Base-by-base conservation (phyloP, 2,329 filamentous ascomycete genomes). In the Didymella segeticola region DNA sequence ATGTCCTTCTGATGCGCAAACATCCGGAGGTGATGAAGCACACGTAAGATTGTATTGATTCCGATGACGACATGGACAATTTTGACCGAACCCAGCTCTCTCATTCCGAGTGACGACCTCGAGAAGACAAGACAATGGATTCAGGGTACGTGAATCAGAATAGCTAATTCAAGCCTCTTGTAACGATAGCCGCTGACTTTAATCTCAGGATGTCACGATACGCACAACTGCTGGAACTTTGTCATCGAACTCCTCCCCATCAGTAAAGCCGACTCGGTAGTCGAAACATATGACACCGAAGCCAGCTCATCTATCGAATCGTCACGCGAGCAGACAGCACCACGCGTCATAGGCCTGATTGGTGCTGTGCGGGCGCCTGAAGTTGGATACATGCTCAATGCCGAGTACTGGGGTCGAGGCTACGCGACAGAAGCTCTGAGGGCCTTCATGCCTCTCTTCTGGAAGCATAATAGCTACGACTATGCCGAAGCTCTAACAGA, bases 1-100 rank as follows among this genome's bases (percentile, higher is more conserved):
- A 75, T 6, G 56, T 86, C 14, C 75, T 84, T 57, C 71, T 72
- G 19, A 75, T 90, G 47, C 83, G 86, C 20, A 77, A 76, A 12
- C 78, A 86, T 66, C 78, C 80, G 4, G 84, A 86, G 60, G 83
- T 87, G 39, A 89, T 90, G 87, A 70, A 71, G 48, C 86, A 81
- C 78, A 86, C 86, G 47, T 58, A 80, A 78, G 52, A 59, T 30
- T 7, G 37, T 7, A 2, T 15, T 23, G 10, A 19, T 37, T 37
- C n/a, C 15, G 34, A 37, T 37, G 34, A 37, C 34, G 20, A 37
- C 34, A 37, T 37, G n/a, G 4, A 5, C 9, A 5, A 5, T 31
- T 33, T 58, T 67, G 23, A 67, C 25, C 27, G 26, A 7, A 50
- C 61, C 8, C 81, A 87, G 71, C 56, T 63, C 47, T 10, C 78